phyloP scores from a whole-genome alignment of 257 asterid species.

The Nicotiana attenuata region DNA sequence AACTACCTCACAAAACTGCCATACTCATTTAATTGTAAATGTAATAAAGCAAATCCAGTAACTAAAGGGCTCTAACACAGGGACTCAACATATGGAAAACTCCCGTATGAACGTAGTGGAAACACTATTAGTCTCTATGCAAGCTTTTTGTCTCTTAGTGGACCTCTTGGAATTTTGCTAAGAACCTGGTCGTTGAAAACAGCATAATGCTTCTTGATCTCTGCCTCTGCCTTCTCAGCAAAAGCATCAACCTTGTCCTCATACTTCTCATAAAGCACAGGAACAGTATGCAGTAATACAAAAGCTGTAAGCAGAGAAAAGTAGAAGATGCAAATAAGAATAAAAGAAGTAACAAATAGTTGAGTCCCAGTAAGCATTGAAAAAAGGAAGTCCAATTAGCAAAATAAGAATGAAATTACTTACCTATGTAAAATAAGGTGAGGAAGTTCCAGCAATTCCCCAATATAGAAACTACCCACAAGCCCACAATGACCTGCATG shows the following conservation, averaged over 20 bases:
- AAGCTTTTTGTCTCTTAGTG: slow-evolving; percentile 51
- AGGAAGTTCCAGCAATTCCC: slow-evolving; percentile 69
- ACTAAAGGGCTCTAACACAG: slow-evolving; percentile 30
- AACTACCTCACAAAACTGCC: slow-evolving; percentile 24
- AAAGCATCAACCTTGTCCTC: slow-evolving; percentile 78
- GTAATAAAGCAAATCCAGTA: slow-evolving; percentile 22
- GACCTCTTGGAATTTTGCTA: slow-evolving; percentile 72
- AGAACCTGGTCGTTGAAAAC: slow-evolving; percentile 56
- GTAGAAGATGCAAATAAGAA: background rate
- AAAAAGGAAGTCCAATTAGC: background rate
- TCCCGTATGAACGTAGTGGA: slow-evolving; percentile 12
- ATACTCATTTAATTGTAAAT: background rate
- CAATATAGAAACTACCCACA: slow-evolving; percentile 63
- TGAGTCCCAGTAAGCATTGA: background rate
- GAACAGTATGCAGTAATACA: slow-evolving; percentile 64
- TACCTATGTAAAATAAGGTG: slow-evolving; percentile 70
- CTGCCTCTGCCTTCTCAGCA: slow-evolving; percentile 83
- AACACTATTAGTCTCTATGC: slow-evolving; percentile 27
- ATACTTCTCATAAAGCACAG: slow-evolving; percentile 66
- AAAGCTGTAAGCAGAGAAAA: slow-evolving; percentile 35
- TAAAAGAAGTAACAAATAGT: background rate
- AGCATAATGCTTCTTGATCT: slow-evolving; percentile 72
- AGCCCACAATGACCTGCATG: slow-evolving; percentile 58
- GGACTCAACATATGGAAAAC: slow-evolving; percentile 18
- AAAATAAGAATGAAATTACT: slow-evolving; percentile 7